phyloP scores from a whole-genome alignment of 2,329 filamentous ascomycete genomes.

The Aspergillus sp. region DNA sequence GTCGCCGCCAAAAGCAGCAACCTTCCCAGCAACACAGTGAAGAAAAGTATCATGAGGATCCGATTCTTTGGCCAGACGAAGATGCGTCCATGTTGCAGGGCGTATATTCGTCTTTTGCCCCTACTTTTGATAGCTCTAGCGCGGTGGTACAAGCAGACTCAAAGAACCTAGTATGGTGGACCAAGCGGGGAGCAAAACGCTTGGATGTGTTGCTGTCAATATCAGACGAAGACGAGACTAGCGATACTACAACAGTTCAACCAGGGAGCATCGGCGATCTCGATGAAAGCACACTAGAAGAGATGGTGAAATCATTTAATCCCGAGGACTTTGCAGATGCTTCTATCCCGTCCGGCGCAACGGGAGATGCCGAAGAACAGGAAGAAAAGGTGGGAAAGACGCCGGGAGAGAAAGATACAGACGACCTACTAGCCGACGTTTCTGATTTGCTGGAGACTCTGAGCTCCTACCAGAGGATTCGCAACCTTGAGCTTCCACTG shows the following conservation, averaged over 20 bases:
- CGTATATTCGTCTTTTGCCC: constrained; percentile 51
- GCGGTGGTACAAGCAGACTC: constrained; percentile 43
- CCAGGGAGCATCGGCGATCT: constrained; percentile 36
- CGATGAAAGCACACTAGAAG: constrained; percentile 41
- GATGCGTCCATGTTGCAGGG: constrained; percentile 41
- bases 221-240: constrained; percentile 21
- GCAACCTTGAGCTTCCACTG: constrained; percentile 46
- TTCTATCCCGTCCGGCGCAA: constrained; percentile 18
- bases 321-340: constrained; percentile 35
- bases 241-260: constrained; percentile 23
- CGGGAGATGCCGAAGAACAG: constrained; percentile 13
- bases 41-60: constrained; percentile 27
- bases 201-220: constrained; percentile 38
- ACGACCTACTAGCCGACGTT: constrained; percentile 56
- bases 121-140: constrained; percentile 46
- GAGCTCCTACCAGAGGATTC: constrained; percentile 62
- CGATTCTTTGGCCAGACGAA: constrained; percentile 30
- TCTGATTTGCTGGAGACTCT: constrained; percentile 62
- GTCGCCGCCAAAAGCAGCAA: constrained; percentile 36
- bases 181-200: constrained; percentile 39
- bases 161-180: constrained; percentile 49
- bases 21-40: constrained; percentile 21
- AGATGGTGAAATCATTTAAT: constrained; percentile 44
- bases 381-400: constrained; percentile 34
- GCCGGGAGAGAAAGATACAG: constrained; percentile 48